Percentiles rank a stretch among this genome's conserved stretches.
These are phyloP conservation scores for Saprolegnia parasitica DNA, from an alignment of 352 stramenopile genomes.

Conservation along the genomic window DNA sequence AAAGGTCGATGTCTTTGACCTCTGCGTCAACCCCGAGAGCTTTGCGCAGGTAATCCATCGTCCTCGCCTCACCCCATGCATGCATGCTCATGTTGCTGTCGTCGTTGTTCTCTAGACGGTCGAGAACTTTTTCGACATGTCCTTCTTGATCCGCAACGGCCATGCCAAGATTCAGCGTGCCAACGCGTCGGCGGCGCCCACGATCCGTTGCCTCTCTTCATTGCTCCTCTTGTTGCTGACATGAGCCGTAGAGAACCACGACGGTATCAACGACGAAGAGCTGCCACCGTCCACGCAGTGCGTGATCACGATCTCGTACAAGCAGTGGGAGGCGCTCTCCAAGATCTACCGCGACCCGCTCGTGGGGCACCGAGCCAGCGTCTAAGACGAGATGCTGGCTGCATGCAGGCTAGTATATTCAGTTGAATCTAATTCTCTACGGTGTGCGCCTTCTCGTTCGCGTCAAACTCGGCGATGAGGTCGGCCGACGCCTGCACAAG, in stretches of 20 bases:
- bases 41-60: slow-evolving; percentile 57
- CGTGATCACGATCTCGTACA: slow-evolving; percentile 76
- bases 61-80: background rate
- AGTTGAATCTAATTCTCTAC: slow-evolving; percentile 14
- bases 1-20: slow-evolving; percentile 53
- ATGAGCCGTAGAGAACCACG: slow-evolving; percentile 48
- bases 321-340: slow-evolving; percentile 59
- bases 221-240: background rate
- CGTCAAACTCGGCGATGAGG: slow-evolving; percentile 72
- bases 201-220: slow-evolving; percentile 41
- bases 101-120: slow-evolving; percentile 46
- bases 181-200: slow-evolving; percentile 46
- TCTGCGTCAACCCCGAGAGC: slow-evolving; percentile 64
- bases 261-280: slow-evolving; percentile 44
- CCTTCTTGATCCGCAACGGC: slow-evolving; percentile 72
- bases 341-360: slow-evolving; percentile 47
- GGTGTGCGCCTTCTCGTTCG: slow-evolving; percentile 18
- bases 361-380: slow-evolving; percentile 45
- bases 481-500: slow-evolving; percentile 71
- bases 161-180: slow-evolving; percentile 63
- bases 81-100: background rate
- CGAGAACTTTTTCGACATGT: slow-evolving; percentile 82
- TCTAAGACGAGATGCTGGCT: background rate
- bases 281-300: slow-evolving; percentile 61
- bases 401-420: background rate